Conservation (phyloP, 1,284 basidiomycete species). For the Meira miltonrushii region DNA sequence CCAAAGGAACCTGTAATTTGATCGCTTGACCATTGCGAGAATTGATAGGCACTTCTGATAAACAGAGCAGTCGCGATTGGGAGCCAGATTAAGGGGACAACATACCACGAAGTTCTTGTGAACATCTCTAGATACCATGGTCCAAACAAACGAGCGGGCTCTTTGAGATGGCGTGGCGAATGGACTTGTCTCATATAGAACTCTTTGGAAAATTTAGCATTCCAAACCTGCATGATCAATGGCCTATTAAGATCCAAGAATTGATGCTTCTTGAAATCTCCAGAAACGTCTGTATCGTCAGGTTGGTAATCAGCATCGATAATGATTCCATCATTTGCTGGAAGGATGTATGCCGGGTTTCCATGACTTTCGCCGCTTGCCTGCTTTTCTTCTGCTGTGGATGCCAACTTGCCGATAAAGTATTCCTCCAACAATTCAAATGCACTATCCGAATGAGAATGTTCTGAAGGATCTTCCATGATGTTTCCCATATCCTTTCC, state of each 20-base stretch:
- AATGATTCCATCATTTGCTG: constrained; percentile 57
- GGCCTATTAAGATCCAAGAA: constrained; percentile 89
- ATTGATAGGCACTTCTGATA: constrained; percentile 75
- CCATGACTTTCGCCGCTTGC: constrained; percentile 1
- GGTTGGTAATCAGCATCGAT: constrained; percentile 57
- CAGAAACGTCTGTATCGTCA: constrained; percentile 35
- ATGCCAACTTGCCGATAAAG: constrained; percentile 37
- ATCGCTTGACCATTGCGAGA: constrained; percentile 50
- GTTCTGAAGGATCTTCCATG: constrained; percentile 79
- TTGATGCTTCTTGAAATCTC: constrained; percentile 67
- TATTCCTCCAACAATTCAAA: constrained; percentile 86
- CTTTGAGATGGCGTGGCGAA: constrained; percentile 77
- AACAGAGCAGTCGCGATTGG: constrained; percentile 80
- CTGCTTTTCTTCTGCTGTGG: constrained; percentile 22
- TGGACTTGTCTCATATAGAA: constrained; percentile 97
- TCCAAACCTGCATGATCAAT: constrained; percentile 76
- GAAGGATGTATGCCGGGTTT: constrained; percentile 9
- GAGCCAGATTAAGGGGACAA: constrained; percentile 85
- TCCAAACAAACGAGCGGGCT: constrained; percentile 83
- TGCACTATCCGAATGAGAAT: constrained; percentile 87
- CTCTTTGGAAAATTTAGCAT: constrained; percentile 79
- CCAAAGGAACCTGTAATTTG: background rate
- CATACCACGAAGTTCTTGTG: constrained; percentile 88
- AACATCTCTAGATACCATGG: constrained; percentile 75
- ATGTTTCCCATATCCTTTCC: constrained; percentile 74